Conservation (phyloP, 2,329 filamentous ascomycete species). For the Aureobasidium sp. region DNA sequence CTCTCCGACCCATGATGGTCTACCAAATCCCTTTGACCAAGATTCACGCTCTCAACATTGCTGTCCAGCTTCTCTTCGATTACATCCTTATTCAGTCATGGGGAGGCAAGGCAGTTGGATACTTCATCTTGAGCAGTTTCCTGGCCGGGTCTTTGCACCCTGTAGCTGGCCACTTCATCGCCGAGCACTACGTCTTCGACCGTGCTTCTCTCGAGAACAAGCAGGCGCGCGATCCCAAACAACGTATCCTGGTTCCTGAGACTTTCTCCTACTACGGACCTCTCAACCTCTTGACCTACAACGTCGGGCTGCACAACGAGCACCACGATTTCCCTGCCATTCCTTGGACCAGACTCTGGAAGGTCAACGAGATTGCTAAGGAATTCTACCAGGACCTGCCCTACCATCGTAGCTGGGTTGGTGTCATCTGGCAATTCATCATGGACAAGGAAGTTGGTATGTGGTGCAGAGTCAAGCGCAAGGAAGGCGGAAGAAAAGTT, state of each 20-base stretch:
- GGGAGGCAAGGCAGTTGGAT: constrained; percentile 62
- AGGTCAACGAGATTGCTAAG: constrained; percentile 68
- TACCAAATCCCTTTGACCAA: constrained; percentile 82
- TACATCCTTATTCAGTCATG: constrained; percentile 54
- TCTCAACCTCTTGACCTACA: constrained; percentile 89
- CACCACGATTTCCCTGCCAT: constrained; percentile 98
- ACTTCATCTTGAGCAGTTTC: constrained; percentile 85
- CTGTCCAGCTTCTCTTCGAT: constrained; percentile 72
- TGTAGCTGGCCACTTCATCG: constrained; percentile 95
- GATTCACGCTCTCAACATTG: constrained; percentile 77
- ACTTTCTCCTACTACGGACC: constrained; percentile 96
- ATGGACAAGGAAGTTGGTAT: constrained; percentile 82
- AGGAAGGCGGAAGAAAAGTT: constrained; percentile 62
- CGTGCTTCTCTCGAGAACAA: constrained; percentile 46
- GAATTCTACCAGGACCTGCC: constrained; percentile 92
- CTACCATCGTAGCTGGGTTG: constrained; percentile 80
- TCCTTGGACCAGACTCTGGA: constrained; percentile 81
- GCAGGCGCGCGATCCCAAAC: constrained; percentile 24
- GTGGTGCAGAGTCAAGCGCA: constrained; percentile 87
- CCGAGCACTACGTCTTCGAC: constrained; percentile 65
- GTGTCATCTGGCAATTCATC: constrained; percentile 94
- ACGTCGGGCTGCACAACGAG: constrained; percentile 96
- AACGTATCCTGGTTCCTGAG: constrained; percentile 60
- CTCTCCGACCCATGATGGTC: constrained; percentile 87
- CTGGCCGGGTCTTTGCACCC: constrained; percentile 90